Evolutionary conservation across 2,329 filamentous ascomycete genomes (phyloP), one percentile per base, ranked within the genome.

Genomic region (Aureobasidium sp.): DNA sequence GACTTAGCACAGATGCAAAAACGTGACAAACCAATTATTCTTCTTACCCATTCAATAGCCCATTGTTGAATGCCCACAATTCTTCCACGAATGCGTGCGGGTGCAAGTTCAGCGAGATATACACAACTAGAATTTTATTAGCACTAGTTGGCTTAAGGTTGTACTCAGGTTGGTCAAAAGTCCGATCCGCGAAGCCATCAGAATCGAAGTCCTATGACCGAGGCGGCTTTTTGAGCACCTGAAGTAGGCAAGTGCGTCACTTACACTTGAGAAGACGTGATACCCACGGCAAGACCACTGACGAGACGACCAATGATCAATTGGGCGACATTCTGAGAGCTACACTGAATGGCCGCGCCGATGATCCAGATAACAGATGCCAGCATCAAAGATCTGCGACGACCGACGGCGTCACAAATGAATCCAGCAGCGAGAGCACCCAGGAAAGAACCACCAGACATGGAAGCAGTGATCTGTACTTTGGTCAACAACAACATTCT

Each of bases 251-350:
- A 12, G 23, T 46, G 12, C 42, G 3, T n/a, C 3, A 46, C 42
- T 46, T 46, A 46, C 42, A 96, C 91, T 67, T 96, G 96, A 52
- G 91, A 93, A 0, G 91, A 96, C 51, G 95, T 81, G 71, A 91
- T 89, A 74, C 92, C 92, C 64, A 96, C 90, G 46, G 91, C 89
- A 9, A 96, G 77, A 77, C 92, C 91, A 62, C 90, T 90, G 73
- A 94, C 83, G 66, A 96, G 86, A 74, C 92, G 87, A 13, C 91
- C 90, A 9, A 88, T 70, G 68, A 84, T 81, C 64, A 76, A 71
- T 36, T 75, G 69, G 55, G 70, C 67, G 12, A 76, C 65, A 59
- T 74, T 74, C 46, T 76, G 76, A n/a, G 73, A 62, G 10, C 72
- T 70, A 41, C 72, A 70, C 62, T 64, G 68, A 52, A 76, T 70